phyloP scores from a whole-genome alignment of 345 rosid genomes.

The Melaleuca quinquenervia region DNA sequence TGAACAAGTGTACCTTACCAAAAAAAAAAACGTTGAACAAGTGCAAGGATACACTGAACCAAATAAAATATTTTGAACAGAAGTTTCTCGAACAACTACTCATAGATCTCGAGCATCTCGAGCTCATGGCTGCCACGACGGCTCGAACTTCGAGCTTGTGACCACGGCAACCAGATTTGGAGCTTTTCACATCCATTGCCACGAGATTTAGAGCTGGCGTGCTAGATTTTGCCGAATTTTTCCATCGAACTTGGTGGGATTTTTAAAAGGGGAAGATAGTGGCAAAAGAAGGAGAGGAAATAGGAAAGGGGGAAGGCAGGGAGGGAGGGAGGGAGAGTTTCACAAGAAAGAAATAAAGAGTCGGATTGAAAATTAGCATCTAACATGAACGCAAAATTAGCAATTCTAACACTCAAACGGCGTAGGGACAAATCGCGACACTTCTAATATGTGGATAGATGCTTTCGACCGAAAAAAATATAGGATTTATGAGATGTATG shows the following conservation, averaged over 20 bases:
- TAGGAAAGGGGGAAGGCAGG: neutral
- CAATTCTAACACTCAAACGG: neutral
- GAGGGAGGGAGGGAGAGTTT: neutral
- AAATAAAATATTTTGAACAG: neutral
- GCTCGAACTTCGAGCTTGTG: neutral
- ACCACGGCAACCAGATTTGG: neutral
- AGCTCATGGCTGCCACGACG: too few species aligned
- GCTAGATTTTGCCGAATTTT: neutral
- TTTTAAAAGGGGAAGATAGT: neutral
- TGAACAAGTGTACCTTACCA: neutral
- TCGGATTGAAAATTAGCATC: neutral
- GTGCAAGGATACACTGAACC: neutral
- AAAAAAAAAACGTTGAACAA: neutral
- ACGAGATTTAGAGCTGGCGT: neutral
- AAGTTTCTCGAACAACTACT: too few species aligned
- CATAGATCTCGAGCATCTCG: too few species aligned
- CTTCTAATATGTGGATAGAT: neutral
- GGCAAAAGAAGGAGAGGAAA: neutral
- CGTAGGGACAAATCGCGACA: fast-evolving
- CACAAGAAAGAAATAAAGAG: neutral
- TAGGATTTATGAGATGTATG: neutral
- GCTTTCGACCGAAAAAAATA: neutral
- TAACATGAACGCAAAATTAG: neutral
- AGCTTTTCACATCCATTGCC: neutral
- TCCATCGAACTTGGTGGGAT: neutral